These are phyloP conservation scores for Yarrowia galli DNA, from an alignment of 1,139 yeast species.

Conservation along the genomic window DNA sequence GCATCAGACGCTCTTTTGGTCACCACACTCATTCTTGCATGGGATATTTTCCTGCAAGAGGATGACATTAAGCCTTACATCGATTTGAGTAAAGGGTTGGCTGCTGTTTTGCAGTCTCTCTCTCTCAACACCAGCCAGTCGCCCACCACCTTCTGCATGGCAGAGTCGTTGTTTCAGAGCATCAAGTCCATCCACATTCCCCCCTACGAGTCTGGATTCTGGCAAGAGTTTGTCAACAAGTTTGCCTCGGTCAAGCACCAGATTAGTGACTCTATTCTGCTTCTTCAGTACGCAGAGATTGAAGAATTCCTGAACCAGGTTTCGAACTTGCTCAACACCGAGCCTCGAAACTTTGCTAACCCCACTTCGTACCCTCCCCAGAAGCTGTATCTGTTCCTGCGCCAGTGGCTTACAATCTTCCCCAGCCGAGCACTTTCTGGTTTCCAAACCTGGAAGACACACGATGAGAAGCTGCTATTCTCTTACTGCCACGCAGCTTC, in stretches of 20 bases:
- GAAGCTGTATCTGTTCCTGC: constrained; percentile 44
- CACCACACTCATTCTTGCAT: constrained; percentile 48
- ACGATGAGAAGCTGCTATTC: constrained; percentile 43
- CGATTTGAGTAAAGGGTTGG: constrained; percentile 48
- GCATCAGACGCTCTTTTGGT: constrained; percentile 46
- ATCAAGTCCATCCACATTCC: constrained; percentile 52
- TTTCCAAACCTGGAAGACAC: constrained; percentile 23
- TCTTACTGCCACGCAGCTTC: constrained; percentile 51
- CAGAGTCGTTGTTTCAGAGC: constrained; percentile 48
- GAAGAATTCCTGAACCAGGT: constrained; percentile 43
- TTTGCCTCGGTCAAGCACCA: not conserved
- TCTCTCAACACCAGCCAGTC: constrained; percentile 45
- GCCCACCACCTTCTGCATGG: constrained; percentile 48
- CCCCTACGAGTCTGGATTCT: constrained; percentile 50
- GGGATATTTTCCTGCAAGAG: constrained; percentile 50
- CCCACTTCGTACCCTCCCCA: constrained; percentile 44
- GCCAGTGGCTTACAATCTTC: constrained; percentile 48
- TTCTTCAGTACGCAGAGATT: constrained; percentile 44
- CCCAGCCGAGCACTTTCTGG: constrained; percentile 43
- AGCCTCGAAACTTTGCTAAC: constrained; percentile 32
- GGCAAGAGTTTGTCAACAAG: constrained; percentile 48
- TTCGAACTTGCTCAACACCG: constrained; percentile 42
- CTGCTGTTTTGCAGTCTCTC: constrained; percentile 48
- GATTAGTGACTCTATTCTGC: not conserved
- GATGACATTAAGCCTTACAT: constrained; percentile 47